Evolutionary conservation across 164 flowering plant species (phyloP), one percentile per base, ranked within the genome.

Genomic region (Liriodendron chinense): DNA sequence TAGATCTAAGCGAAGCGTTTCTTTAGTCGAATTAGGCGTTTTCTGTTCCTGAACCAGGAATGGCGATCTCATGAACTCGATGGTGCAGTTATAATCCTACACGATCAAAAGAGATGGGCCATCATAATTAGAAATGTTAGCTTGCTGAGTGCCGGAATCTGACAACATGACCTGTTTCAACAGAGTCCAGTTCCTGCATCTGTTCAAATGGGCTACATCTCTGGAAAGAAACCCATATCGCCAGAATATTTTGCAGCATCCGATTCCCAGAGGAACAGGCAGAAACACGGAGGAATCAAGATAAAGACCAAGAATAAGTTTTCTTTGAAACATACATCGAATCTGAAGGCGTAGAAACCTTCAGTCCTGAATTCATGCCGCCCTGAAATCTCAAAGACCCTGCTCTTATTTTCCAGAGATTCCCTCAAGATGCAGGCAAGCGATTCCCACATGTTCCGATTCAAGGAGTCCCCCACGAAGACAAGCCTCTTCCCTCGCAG

Each of bases 381-480:
- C 7, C 88, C 88, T 0, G 89, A 86, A 70, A 77, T 81, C 80
- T 88, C 88, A 72, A 73, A 84, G 4, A 85, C 87, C 57, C 69
- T 80, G 75, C 68, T 78, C 66, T 83, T 78, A 57, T 87, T 76
- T 66, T 74, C 34, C 53, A 80, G 80, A 1, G 85, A 77, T 59
- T 80, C 74, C 64, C 84, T 78, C 7, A 88, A 84, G 63, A 86
- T 69, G 74, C 91, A 88, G 25, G 84, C 81, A 23, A 88, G 78
- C 22, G 89, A 88, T 57, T 86, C 89, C 91, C 89, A 86, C 91
- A 88, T 88, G 62, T 88, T 88, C 65, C 89, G 75, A 72, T 88
- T 88, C 50, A 88, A 70, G 0, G 91, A 88, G 75, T 88, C 91
- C 0, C 91, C 89, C 1, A 86, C 89, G 70, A 76, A 86, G 18